Base-by-base conservation (phyloP, 768 basidiomycete species). In the Porpolomopsis calyptriformis region DNA sequence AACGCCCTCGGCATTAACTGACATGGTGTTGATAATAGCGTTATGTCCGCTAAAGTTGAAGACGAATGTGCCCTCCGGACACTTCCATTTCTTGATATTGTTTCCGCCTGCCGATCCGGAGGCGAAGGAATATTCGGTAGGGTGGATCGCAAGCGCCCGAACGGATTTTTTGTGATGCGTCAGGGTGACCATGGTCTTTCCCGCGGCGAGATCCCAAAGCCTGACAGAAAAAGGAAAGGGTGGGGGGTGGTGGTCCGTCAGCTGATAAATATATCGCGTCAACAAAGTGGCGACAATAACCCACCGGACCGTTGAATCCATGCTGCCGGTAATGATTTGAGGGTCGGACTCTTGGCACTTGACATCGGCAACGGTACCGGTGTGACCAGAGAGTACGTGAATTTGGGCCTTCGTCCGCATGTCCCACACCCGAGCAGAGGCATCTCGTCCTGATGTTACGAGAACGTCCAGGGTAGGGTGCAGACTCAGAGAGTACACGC, bases 121-220 rank as follows among this genome's bases (percentile, higher is more conserved):
- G 2, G 92, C 96, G 58, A 99, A 99, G 25, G 85, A 86, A 69
- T 92, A 98, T 57, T 98, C 96, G 3, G 88, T 90, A 1, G 94
- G 94, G 60, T 97, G 93, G 46, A 99, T 82, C 4, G 94, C 86
- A 40, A 99, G 73, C 0, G 94, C 80, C 47, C 96, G 82, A 2
- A 99, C 91, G 11, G 87, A 90, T 64, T 99, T 99, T 66, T 98
- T 98, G 73, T 99, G 96, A 63, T 99, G 96, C n/a, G 96, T 99
- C 34, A 99, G 70, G 9, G 92, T 96, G 12, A 84, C 80, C 81
- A 88, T 87, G 22, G 93, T 91, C 64, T 97, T 98, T 29, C 96
- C 96, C 3, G 96, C 96, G 0, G 93, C 93, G 24, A 99, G 74
- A 60, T 98, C 96, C 96, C 96, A 99, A 38, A 99, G 65, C 36